These are phyloP conservation scores for Naganishia sp. DNA, from an alignment of 1,284 basidiomycete genomes.

Conservation along the genomic window DNA sequence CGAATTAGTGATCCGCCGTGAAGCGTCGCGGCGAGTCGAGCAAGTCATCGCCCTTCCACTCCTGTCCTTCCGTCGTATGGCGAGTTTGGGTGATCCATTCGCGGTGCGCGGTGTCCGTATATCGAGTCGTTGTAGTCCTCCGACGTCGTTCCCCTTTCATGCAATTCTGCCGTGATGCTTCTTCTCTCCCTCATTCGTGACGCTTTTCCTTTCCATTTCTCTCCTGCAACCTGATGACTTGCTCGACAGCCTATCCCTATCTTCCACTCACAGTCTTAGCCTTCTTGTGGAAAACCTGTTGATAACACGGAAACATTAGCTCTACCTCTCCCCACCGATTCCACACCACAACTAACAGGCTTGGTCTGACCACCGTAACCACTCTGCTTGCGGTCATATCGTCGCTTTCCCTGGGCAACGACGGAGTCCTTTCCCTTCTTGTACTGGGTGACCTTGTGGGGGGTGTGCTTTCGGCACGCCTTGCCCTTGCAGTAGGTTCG, in stretches of 20 bases:
- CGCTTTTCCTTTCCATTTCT: neutral
- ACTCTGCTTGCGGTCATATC: slow-evolving; percentile 97
- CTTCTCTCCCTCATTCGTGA: neutral
- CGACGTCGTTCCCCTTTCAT: neutral
- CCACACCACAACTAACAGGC: slow-evolving; percentile 63
- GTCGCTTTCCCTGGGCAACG: slow-evolving; percentile 98
- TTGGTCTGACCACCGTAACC: slow-evolving; percentile 99
- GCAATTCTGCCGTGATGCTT: neutral
- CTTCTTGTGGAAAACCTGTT: slow-evolving; percentile 63
- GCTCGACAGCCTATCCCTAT: neutral
- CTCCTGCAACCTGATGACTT: slow-evolving; percentile 4
- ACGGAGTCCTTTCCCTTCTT: slow-evolving; percentile 98
- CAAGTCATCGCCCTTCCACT: slow-evolving; percentile 7
- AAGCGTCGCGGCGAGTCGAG: neutral
- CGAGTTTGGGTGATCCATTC: neutral
- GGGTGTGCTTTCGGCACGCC: slow-evolving; percentile 98
- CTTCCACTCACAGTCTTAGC: slow-evolving; percentile 33
- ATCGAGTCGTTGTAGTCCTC: neutral
- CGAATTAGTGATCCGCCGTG: neutral
- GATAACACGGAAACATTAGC: slow-evolving; percentile 44
- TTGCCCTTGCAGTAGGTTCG: slow-evolving; percentile 89
- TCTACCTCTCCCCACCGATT: slow-evolving; percentile 71
- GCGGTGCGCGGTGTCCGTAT: neutral
- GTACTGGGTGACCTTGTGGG: slow-evolving; percentile 92
- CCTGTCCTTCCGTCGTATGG: neutral